phyloP scores from a whole-genome alignment of 257 asterid species.

The Rehmannia glutinosa region DNA sequence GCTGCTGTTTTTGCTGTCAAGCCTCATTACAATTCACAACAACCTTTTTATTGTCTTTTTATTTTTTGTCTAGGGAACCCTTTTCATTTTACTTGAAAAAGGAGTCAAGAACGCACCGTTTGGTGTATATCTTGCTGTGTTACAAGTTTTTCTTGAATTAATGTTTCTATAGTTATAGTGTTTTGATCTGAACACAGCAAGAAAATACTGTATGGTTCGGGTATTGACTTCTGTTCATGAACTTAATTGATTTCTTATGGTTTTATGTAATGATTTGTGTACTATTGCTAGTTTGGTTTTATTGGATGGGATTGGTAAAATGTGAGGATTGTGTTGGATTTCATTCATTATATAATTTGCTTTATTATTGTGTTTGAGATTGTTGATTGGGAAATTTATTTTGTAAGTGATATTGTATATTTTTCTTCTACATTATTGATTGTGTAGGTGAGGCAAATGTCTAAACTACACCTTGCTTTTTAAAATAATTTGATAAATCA shows the following conservation, averaged over 20 bases:
- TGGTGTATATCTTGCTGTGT: conserved; percentile 32
- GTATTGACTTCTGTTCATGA: conserved; percentile 79
- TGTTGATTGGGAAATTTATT: no score
- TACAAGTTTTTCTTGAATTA: not conserved
- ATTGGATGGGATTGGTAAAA: no score
- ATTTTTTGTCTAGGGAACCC: not conserved
- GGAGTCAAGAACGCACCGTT: conserved; percentile 61
- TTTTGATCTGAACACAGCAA: conserved; percentile 26
- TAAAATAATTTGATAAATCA: no score
- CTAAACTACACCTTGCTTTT: no score
- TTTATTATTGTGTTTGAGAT: no score
- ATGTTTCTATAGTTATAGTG: conserved; percentile 1
- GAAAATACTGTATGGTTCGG: conserved; percentile 83
- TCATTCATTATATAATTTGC: no score
- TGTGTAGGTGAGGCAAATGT: no score
- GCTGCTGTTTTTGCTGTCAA: conserved; percentile 32
- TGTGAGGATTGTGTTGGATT: no score
- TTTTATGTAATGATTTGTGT: conserved; percentile 6
- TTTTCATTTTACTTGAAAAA: conserved; percentile 19
- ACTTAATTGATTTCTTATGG: conserved; percentile 17
- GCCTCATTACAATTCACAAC: conserved; percentile 41
- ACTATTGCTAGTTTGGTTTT: not conserved
- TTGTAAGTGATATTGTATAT: no score
- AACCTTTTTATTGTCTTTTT: conserved; percentile 12
- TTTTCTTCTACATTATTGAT: no score